Conservation (phyloP, 345 rosid genomes). For the Citrus mangshanensis region DNA sequence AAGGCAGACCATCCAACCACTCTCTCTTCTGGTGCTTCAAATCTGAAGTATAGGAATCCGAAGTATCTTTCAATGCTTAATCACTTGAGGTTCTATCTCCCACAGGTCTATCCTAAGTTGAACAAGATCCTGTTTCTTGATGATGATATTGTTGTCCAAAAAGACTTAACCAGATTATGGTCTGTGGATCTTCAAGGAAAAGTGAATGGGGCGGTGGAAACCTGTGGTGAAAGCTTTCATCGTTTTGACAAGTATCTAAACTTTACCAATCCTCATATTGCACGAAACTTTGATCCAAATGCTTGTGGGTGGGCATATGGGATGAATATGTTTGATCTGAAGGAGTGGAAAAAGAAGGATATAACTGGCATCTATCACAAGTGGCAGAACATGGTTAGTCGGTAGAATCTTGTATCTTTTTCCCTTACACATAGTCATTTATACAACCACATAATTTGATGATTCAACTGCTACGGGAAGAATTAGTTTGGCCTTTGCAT, state of each 20-base stretch:
- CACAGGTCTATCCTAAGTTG: conserved; percentile 87
- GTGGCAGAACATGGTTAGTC: conserved; percentile 98
- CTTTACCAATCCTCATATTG: conserved; percentile 89
- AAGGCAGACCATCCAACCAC: conserved; percentile 90
- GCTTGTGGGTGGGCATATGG: conserved; percentile 99
- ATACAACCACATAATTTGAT: neutral
- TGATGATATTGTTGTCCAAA: conserved; percentile 97
- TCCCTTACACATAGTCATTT: neutral
- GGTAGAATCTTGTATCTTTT: neutral
- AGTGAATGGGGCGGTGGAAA: conserved; percentile 98
- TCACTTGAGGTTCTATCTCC: conserved; percentile 94
- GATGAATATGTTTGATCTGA: conserved; percentile 92
- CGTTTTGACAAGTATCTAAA: conserved; percentile 95
- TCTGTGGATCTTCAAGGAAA: conserved; percentile 78
- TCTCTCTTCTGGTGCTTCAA: conserved; percentile 77
- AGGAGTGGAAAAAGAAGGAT: conserved; percentile 90
- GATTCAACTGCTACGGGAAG: neutral
- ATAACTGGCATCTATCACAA: conserved; percentile 96
- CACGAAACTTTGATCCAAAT: conserved; percentile 84
- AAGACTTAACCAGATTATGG: conserved; percentile 89
- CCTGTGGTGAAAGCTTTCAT: conserved; percentile 98
- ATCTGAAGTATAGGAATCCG: conserved; percentile 93
- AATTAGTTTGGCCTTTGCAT: neutral
- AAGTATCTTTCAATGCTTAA: conserved; percentile 98
- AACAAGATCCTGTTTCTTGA: conserved; percentile 92